Conservation (phyloP, 768 basidiomycete genomes). For the Agrocybe pediades region DNA sequence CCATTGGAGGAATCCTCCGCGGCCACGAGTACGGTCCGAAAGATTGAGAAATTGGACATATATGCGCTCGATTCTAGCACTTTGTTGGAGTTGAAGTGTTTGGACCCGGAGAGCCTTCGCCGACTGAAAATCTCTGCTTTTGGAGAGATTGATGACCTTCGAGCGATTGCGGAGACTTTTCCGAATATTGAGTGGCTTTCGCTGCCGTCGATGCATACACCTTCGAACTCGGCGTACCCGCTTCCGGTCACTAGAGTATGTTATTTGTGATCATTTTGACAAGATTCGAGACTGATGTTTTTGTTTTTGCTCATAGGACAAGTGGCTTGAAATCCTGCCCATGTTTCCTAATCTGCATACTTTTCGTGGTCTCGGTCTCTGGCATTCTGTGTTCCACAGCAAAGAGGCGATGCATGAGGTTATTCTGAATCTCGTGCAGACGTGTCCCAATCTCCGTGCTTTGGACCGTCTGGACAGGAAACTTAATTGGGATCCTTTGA, state of each 20-base stretch:
- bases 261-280: constrained; percentile 4
- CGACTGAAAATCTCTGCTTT: constrained; percentile 35
- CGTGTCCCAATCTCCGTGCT: constrained; percentile 42
- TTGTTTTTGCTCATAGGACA: constrained; percentile 28
- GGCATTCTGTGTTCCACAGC: constrained; percentile 37
- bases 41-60: constrained; percentile 38
- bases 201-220: constrained; percentile 30
- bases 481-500: constrained; percentile 31
- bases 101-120: constrained; percentile 30
- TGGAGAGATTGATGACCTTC: constrained; percentile 27
- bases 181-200: constrained; percentile 42
- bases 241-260: constrained; percentile 27
- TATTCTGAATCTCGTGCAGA: constrained; percentile 38
- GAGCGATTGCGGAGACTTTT: constrained; percentile 36
- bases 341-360: constrained; percentile 44
- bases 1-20: too few relatives aligned
- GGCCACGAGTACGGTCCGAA: constrained; percentile 24
- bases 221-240: constrained; percentile 21
- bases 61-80: constrained; percentile 27
- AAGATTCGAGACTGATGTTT: not conserved
- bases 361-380: constrained; percentile 43
- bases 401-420: constrained; percentile 41
- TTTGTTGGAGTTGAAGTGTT: constrained; percentile 28
- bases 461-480: constrained; percentile 42
- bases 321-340: constrained; percentile 42